Percentiles rank a stretch among this genome's conserved stretches.
Evolutionary conservation across 2,329 filamentous ascomycete species (phyloP).

Genomic region (Aureobasidium zeae): DNA sequence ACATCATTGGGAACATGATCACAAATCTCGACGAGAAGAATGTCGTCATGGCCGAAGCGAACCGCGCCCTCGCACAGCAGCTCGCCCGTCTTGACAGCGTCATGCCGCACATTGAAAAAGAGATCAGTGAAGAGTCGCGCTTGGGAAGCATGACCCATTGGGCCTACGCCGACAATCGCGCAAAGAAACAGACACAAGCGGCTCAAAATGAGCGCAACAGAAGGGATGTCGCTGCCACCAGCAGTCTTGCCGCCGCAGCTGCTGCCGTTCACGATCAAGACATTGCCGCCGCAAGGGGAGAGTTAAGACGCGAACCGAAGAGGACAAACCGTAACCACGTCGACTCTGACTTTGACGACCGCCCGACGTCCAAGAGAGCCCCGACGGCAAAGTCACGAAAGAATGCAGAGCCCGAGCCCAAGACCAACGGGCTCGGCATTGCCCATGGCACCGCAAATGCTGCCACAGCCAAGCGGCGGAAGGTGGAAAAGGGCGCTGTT

Average conservation of each 20-base stretch:
- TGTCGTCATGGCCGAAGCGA: conserved; percentile 86
- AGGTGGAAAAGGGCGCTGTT: conserved; percentile 57
- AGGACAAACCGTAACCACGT: conserved; percentile 53
- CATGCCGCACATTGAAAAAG: conserved; percentile 74
- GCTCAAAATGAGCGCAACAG: conserved; percentile 63
- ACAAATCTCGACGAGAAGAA: conserved; percentile 95
- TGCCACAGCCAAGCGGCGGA: conserved; percentile 62
- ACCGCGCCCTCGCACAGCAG: conserved; percentile 79
- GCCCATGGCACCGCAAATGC: conserved; percentile 45
- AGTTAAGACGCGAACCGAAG: conserved; percentile 68
- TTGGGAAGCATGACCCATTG: conserved; percentile 87
- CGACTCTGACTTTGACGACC: conserved; percentile 74
- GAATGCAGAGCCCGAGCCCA: conserved; percentile 40
- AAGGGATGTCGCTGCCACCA: conserved; percentile 67
- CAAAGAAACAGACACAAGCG: conserved; percentile 42
- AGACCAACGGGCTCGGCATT: conserved; percentile 46
- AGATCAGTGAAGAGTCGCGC: conserved; percentile 91
- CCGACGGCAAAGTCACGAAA: conserved; percentile 56
- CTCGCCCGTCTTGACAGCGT: conserved; percentile 76
- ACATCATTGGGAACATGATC: conserved; percentile 74
- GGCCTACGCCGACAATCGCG: conserved; percentile 79
- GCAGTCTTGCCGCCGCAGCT: conserved; percentile 59
- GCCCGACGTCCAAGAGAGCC: conserved; percentile 52
- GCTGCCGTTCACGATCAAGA: conserved; percentile 72
- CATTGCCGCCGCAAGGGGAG: conserved; percentile 68